These are phyloP conservation scores for Musa troglodytarum DNA, from an alignment of 176 grass and related monocot genomes.

Conservation along the genomic window DNA sequence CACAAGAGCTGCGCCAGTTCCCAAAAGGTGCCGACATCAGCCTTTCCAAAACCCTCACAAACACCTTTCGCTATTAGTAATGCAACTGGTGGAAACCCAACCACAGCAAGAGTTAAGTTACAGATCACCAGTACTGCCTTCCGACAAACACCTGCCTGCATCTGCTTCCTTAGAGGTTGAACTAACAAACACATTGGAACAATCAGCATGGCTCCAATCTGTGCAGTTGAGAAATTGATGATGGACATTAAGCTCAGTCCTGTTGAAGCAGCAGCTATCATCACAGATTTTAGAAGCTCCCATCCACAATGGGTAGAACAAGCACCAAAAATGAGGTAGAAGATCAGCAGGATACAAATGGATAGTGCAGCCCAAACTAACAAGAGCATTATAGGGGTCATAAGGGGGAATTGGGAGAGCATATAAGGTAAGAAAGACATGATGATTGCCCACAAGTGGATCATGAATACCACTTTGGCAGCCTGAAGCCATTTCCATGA, in stretches of 20 bases:
- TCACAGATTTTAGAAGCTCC: constrained; percentile 69
- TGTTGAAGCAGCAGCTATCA: constrained; percentile 56
- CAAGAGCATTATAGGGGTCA: constrained; percentile 25
- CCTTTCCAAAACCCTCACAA: constrained; percentile 29
- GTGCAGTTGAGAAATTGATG: constrained; percentile 87
- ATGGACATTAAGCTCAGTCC: constrained; percentile 85
- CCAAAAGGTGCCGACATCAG: constrained; percentile 54
- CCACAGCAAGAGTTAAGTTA: constrained; percentile 39
- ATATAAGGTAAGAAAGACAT: constrained; percentile 54
- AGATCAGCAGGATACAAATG: constrained; percentile 27
- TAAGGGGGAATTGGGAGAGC: constrained; percentile 52
- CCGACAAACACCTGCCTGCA: constrained; percentile 23
- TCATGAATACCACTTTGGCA: constrained; percentile 59
- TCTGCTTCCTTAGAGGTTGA: constrained; percentile 38
- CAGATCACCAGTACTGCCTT: constrained; percentile 27
- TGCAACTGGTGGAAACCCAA: constrained; percentile 59
- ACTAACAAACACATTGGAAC: constrained; percentile 74
- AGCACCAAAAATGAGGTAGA: constrained; percentile 48
- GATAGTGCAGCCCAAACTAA: constrained; percentile 53
- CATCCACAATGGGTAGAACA: constrained; percentile 58
- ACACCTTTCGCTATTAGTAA: constrained; percentile 41
- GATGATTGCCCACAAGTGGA: constrained; percentile 70
- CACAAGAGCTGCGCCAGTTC: constrained; percentile 68
- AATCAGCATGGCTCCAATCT: constrained; percentile 69
- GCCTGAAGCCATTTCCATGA: constrained; percentile 84